Evolutionary conservation across 2,329 filamentous ascomycete species (phyloP).

Genomic region (Chrysosporium keratinophilum): DNA sequence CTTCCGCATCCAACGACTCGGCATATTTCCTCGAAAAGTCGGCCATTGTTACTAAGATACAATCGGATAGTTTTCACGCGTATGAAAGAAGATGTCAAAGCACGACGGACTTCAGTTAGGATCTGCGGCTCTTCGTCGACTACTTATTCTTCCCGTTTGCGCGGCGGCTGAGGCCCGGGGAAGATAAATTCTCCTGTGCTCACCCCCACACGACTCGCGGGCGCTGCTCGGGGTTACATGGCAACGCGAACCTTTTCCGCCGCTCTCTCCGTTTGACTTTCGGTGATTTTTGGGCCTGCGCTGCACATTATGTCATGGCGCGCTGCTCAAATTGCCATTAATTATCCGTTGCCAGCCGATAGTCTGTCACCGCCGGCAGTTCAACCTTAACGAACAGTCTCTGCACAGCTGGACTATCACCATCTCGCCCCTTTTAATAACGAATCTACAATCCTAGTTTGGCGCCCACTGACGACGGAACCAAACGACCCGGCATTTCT

Average conservation of each 20-base stretch:
- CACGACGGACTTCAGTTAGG: background rate
- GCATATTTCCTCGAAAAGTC: conserved; percentile 28
- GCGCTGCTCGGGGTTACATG: too few species aligned
- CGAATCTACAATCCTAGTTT: conserved; percentile 29
- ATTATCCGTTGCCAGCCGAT: conserved; percentile 5
- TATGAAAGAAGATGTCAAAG: background rate
- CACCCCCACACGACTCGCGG: background rate
- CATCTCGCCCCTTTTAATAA: too few species aligned
- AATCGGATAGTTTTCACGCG: background rate
- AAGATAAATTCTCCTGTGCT: background rate
- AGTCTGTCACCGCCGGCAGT: background rate
- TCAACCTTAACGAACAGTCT: background rate
- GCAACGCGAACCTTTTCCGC: too few species aligned
- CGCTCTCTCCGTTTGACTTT: background rate
- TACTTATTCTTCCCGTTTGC: background rate
- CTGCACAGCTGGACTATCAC: too few species aligned
- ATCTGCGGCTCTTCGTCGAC: background rate
- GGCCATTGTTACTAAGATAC: background rate
- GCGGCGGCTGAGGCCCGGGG: background rate
- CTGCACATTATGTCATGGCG: background rate
- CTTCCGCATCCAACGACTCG: conserved; percentile 47
- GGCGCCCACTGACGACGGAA: conserved; percentile 43
- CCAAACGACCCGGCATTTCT: conserved; percentile 41
- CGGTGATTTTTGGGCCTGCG: background rate
- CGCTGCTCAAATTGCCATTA: background rate